Evolutionary conservation across 2,329 filamentous ascomycete genomes (phyloP), one percentile per base, ranked within the genome.

Genomic region (Akanthomyces uredinophilus): DNA sequence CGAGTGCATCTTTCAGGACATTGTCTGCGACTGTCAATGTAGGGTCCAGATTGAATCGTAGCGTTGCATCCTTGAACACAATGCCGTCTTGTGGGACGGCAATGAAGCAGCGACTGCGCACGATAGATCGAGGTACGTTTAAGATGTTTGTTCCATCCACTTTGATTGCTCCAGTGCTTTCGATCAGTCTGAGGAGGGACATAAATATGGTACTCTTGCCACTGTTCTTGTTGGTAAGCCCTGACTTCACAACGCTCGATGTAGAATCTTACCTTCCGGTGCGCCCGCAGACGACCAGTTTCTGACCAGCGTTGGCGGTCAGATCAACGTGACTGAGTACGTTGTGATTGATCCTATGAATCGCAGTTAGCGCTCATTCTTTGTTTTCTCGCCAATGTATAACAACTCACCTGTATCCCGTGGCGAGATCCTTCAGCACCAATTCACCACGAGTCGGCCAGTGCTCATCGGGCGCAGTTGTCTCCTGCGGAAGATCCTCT

Each of bases 61-160:
- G 46, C 1, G 64, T 59, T 0, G 68, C 71, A 18, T 67, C 53
- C 0, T 62, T 60, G 2, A 69, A 32, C 10, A 66, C 35, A 14
- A 68, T 56, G 2, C 69, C 65, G 20, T 74, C 73, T 55, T 75
- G 74, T 0, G 73, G 61, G 0, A 75, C 67, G 0, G 70, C 67
- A 16, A 75, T 67, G 51, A 76, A 74, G 20, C 63, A 64, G 27
- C 67, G 71, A 3, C 68, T 65, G 1, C 73, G 68, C 6, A 74
- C 39, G 4, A 68, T 4, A 11, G 66, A 63, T n/a, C 66, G 66
- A 0, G 66, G 60, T 0, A 74, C 62, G 0, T 29, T 59, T 2
- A 60, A 61, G 6, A 74, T 65, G 20, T 72, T 68, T 4, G 70
- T 24, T n/a, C 68, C 69, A 29, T 76, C 71, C 0, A 76, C 50